Evolutionary conservation across 169 alveolate species (phyloP).

Genomic region (Condylostoma magnum): DNA sequence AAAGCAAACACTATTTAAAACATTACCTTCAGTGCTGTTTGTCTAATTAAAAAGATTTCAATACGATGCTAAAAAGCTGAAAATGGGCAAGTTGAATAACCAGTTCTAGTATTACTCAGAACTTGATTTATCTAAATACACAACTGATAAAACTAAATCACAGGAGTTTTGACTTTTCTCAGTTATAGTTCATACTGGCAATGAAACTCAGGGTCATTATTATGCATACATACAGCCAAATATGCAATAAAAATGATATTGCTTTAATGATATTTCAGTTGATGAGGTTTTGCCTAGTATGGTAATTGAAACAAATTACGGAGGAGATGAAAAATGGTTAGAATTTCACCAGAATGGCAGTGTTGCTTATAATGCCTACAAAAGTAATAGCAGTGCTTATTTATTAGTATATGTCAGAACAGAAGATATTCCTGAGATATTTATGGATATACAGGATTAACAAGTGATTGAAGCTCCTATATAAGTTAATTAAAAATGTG

Average conservation of each 20-base stretch:
- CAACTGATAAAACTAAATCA: conserved; percentile 30
- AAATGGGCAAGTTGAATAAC: conserved; percentile 59
- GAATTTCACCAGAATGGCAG: too few species aligned
- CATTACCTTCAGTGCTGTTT: conserved; percentile 63
- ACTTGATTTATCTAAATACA: conserved; percentile 48
- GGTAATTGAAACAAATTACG: not conserved
- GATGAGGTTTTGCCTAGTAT: not conserved
- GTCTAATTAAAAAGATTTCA: conserved; percentile 60
- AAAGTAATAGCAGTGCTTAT: too few species aligned
- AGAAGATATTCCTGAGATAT: too few species aligned
- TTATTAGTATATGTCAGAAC: too few species aligned
- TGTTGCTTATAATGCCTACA: too few species aligned
- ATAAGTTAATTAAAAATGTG: too few species aligned
- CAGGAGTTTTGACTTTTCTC: conserved; percentile 48
- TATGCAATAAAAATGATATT: conserved; percentile 52
- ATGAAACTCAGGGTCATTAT: conserved; percentile 68
- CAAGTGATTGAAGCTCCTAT: too few species aligned
- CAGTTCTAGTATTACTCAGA: conserved; percentile 51
- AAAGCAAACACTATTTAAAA: conserved; percentile 50
- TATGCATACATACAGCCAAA: conserved; percentile 66
- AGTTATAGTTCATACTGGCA: conserved; percentile 69
- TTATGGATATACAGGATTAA: too few species aligned
- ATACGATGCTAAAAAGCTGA: conserved; percentile 41
- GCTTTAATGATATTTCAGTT: conserved; percentile 68
- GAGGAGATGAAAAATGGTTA: too few species aligned